Evolutionary conservation across 2,329 filamentous ascomycete genomes (phyloP).

Genomic region (Fusarium sp.): DNA sequence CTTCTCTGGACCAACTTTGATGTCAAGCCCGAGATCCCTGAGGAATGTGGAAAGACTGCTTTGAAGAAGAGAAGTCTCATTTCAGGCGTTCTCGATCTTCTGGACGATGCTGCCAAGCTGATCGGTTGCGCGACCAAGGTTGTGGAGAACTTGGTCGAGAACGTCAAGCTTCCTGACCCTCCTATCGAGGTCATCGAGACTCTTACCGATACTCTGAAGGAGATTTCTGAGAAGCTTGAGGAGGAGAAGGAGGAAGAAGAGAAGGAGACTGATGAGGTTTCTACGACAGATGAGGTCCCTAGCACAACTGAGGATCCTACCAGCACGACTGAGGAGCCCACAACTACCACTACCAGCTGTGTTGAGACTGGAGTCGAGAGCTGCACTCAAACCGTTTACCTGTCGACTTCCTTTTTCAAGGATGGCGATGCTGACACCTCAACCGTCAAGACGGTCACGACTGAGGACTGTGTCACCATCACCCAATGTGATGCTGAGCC

Average conservation of each 20-base stretch:
- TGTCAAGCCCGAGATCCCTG: slow-evolving; percentile 11
- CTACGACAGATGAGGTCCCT: background rate
- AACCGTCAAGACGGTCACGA: background rate
- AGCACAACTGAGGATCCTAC: background rate
- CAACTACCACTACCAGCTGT: background rate
- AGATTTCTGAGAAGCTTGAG: slow-evolving; percentile 14
- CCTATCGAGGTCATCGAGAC: slow-evolving; percentile 8
- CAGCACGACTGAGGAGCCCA: background rate
- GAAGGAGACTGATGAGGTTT: background rate
- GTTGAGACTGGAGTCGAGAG: background rate
- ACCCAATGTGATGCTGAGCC: background rate
- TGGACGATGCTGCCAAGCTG: background rate
- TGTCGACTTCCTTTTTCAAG: background rate
- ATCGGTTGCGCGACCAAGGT: background rate
- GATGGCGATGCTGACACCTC: background rate
- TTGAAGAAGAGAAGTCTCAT: slow-evolving; percentile 19
- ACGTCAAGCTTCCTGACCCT: slow-evolving; percentile 8
- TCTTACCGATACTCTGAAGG: slow-evolving; percentile 23
- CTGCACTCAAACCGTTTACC: background rate
- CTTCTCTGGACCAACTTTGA: slow-evolving; percentile 9
- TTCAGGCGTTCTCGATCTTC: slow-evolving; percentile 5
- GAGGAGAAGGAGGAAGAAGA: slow-evolving; percentile 11
- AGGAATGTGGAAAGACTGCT: background rate
- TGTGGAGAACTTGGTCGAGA: background rate
- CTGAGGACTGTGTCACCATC: background rate